Conservation (phyloP, 2,329 filamentous ascomycete species). For the Ceratocystiopsis minuta region DNA sequence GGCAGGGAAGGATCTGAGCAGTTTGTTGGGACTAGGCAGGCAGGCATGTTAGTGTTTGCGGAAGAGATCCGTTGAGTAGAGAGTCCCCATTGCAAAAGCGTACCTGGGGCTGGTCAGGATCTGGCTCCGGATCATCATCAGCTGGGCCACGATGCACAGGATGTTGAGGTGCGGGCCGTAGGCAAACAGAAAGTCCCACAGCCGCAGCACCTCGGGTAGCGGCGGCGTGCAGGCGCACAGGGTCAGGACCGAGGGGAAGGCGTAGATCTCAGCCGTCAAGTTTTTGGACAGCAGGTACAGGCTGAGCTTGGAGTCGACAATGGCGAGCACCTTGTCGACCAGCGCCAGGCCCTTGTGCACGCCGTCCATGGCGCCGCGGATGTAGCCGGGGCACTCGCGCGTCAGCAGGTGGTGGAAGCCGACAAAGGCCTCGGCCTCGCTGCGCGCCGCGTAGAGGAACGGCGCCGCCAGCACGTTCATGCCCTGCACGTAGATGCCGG, state of each 20-base stretch:
- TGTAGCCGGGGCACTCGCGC: constrained; percentile 78
- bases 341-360: constrained; percentile 83
- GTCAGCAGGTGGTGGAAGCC: constrained; percentile 81
- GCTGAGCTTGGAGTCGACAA: constrained; percentile 79
- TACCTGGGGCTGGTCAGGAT: constrained; percentile 74
- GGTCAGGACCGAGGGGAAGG: constrained; percentile 86
- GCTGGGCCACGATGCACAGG: constrained; percentile 85
- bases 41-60: neutral
- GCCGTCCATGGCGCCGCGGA: constrained; percentile 89
- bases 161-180: constrained; percentile 93
- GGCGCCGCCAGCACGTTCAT: constrained; percentile 97
- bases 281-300: constrained; percentile 70
- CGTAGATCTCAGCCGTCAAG: constrained; percentile 85
- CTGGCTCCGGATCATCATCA: constrained; percentile 72
- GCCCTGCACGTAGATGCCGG: constrained; percentile 87
- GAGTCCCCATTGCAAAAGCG: constrained; percentile 9
- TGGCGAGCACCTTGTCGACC: constrained; percentile 79
- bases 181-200: constrained; percentile 96
- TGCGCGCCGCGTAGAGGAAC: constrained; percentile 84
- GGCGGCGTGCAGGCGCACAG: constrained; percentile 92
- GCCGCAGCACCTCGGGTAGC: constrained; percentile 72
- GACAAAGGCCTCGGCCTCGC: constrained; percentile 85
- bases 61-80: neutral
- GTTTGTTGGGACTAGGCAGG: constrained; percentile 70
- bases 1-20: constrained; percentile 72